phyloP scores from a whole-genome alignment of 352 stramenopile species.

The Phytophthora sojae region DNA sequence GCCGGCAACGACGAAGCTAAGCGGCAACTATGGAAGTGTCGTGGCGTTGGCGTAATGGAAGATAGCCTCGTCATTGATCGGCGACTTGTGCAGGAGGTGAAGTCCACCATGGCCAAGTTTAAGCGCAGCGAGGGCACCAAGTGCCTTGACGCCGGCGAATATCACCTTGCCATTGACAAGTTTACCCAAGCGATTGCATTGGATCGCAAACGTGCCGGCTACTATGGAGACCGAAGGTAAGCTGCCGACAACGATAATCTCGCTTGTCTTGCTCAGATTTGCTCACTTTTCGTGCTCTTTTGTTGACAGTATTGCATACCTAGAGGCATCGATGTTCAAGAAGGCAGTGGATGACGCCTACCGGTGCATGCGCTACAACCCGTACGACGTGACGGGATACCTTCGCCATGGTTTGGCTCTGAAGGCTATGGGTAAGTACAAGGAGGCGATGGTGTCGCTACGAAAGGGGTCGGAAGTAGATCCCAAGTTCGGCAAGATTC shows the following conservation, averaged over 20 bases:
- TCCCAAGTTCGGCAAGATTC: constrained; percentile 73
- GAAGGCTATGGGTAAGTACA: constrained; percentile 84
- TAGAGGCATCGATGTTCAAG: constrained; percentile 66
- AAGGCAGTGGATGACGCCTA: constrained; percentile 91
- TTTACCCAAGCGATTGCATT: constrained; percentile 93
- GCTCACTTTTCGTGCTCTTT: neutral
- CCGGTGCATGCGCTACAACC: constrained; percentile 93
- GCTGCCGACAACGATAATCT: neutral
- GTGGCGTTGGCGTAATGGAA: constrained; percentile 51
- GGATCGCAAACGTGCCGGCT: constrained; percentile 89
- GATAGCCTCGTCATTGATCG: constrained; percentile 50
- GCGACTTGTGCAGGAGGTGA: constrained; percentile 67
- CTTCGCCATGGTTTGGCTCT: constrained; percentile 92
- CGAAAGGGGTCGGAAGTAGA: constrained; percentile 79
- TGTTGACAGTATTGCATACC: constrained; percentile 67
- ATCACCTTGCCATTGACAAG: constrained; percentile 90
- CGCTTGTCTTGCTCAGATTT: no score
- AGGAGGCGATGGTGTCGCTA: constrained; percentile 69
- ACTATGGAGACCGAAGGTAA: constrained; percentile 93
- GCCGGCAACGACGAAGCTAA: constrained; percentile 53
- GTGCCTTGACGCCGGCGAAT: constrained; percentile 92
- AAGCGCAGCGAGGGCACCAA: constrained; percentile 90
- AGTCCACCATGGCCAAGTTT: constrained; percentile 67
- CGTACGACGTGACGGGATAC: constrained; percentile 94
- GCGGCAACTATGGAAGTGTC: constrained; percentile 47